Evolutionary conservation across 352 stramenopile species (phyloP).

Genomic region (Thraustochytrium striatum): DNA sequence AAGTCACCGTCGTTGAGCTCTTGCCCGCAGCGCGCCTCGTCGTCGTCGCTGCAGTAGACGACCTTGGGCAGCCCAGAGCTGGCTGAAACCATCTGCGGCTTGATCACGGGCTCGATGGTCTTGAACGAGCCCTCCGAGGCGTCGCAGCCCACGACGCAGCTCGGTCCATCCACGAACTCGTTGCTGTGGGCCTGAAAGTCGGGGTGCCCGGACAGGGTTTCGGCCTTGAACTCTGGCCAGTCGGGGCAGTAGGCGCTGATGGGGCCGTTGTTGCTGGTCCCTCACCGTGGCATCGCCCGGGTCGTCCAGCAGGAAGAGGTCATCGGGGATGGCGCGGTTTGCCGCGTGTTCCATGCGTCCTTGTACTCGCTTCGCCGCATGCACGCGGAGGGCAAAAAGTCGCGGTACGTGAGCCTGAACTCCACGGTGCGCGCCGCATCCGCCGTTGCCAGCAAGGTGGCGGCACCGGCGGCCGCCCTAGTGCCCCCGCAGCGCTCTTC

Average conservation of each 20-base stretch:
- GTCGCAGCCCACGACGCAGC: neutral
- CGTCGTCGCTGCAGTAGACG: slow-evolving; percentile 1
- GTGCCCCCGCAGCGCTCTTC: neutral
- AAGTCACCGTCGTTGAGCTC: neutral
- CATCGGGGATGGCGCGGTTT: neutral
- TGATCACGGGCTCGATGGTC: neutral
- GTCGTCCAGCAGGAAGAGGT: neutral
- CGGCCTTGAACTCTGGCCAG: neutral
- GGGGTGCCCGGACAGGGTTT: neutral
- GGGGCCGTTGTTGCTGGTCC: neutral
- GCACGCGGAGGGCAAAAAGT: slow-evolving; percentile 36
- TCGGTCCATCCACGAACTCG: neutral
- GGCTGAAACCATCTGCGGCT: neutral
- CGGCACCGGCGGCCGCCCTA: neutral
- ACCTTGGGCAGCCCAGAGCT: slow-evolving; percentile 26
- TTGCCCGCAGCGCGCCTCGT: slow-evolving; percentile 27
- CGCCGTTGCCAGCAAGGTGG: neutral
- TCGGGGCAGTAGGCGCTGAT: slow-evolving; percentile 1
- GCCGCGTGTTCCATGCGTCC: neutral
- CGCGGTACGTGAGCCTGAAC: slow-evolving; percentile 10
- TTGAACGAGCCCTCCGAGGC: neutral
- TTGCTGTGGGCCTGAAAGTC: neutral
- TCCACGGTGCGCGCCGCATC: neutral
- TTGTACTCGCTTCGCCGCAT: slow-evolving; percentile 8
- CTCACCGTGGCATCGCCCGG: neutral